A percentile compares a stretch with the other conserved stretches of the same genome.
Evolutionary conservation across 176 grass and related monocot genomes (phyloP).

Genomic region (Tuctoria greenei): DNA sequence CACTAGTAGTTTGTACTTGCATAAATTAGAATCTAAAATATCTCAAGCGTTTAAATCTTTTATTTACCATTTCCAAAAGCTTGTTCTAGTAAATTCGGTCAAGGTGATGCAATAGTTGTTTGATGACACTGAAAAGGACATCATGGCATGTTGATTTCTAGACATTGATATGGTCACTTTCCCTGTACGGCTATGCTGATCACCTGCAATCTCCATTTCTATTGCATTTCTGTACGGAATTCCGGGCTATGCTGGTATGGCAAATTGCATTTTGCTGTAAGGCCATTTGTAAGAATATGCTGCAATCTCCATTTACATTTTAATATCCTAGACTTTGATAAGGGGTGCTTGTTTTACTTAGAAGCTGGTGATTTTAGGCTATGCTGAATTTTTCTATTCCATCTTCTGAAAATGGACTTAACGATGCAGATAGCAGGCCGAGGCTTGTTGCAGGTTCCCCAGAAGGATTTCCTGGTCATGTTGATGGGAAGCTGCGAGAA

Average conservation of each 20-base stretch:
- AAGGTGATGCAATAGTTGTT: constrained; percentile 8
- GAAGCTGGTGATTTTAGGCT: constrained; percentile 3
- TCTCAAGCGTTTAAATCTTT: neutral
- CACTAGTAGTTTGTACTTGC: neutral
- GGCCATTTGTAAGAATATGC: too few relatives aligned
- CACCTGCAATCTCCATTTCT: neutral
- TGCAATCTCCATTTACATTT: too few relatives aligned
- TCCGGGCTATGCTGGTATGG: neutral
- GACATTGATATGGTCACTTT: constrained; percentile 20
- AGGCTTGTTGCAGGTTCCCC: constrained; percentile 87
- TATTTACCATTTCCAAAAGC: neutral
- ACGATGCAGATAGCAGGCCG: constrained; percentile 82
- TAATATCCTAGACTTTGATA: too few relatives aligned
- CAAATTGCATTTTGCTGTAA: too few relatives aligned
- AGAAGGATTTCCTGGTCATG: constrained; percentile 82
- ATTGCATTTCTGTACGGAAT: neutral
- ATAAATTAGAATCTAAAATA: constrained; percentile 5
- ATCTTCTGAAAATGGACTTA: constrained; percentile 29
- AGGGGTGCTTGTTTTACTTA: neutral
- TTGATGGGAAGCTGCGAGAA: constrained; percentile 81
- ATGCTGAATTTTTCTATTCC: neutral
- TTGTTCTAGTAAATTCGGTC: constrained; percentile 2
- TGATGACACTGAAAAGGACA: constrained; percentile 11
- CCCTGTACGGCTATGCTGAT: neutral
- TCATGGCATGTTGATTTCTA: neutral